These are phyloP conservation scores for Albifimbria verrucaria DNA, from an alignment of 2,329 filamentous ascomycete species.

Conservation along the genomic window DNA sequence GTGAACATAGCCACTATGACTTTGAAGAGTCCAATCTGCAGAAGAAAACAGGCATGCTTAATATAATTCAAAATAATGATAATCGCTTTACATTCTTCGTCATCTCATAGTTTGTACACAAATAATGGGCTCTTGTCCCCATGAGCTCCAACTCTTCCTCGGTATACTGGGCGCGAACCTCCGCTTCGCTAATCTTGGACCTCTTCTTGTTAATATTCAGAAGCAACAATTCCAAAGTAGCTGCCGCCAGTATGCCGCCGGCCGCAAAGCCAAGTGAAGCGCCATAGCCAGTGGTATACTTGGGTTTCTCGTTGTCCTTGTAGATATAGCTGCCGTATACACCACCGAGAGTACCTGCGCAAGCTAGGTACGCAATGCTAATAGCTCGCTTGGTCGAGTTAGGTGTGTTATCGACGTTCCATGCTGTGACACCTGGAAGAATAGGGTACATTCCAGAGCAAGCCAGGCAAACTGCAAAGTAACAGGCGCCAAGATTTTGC, in stretches of 20 bases:
- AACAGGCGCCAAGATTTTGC: constrained; percentile 13
- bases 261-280: constrained; percentile 17
- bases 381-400: constrained; percentile 30
- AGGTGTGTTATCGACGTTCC: constrained; percentile 32
- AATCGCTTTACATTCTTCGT: neutral
- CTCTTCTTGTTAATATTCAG: constrained; percentile 20
- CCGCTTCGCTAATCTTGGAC: constrained; percentile 16
- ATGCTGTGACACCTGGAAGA: constrained; percentile 28
- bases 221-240: constrained; percentile 16
- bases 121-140: constrained; percentile 29
- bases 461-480: constrained; percentile 16
- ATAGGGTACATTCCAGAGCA: constrained; percentile 33
- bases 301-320: constrained; percentile 16
- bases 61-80: too few species aligned
- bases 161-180: constrained; percentile 23
- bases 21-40: too few species aligned
- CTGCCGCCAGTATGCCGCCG: constrained; percentile 10
- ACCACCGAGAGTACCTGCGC: constrained; percentile 16
- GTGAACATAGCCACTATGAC: too few species aligned
- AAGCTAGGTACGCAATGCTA: constrained; percentile 31
- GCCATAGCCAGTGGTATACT: constrained; percentile 22
- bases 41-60: too few species aligned
- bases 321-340: constrained; percentile 22
- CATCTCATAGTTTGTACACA: constrained; percentile 10
- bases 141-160: constrained; percentile 26